A percentile compares a stretch with the other conserved stretches of the same genome.
phyloP scores from a whole-genome alignment of 768 basidiomycete species.

The Baorangia bicolor region DNA sequence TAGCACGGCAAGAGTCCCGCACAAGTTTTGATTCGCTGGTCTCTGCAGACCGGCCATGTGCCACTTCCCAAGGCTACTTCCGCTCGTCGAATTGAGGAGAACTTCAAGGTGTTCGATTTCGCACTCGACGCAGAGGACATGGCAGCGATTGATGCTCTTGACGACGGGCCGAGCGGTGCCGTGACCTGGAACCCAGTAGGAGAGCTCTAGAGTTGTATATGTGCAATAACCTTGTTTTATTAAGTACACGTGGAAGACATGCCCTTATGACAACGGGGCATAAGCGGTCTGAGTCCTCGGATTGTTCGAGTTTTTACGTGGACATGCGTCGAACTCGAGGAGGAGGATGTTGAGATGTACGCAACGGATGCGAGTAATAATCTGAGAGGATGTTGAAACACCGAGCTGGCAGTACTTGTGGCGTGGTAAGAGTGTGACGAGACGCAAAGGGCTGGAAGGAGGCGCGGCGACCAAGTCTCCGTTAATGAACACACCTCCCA shows the following conservation, averaged over 20 bases:
- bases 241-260: not conserved
- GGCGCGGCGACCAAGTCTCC: not conserved
- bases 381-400: slow-evolving; percentile 3
- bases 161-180: slow-evolving; percentile 67
- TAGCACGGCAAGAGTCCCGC: slow-evolving; percentile 34
- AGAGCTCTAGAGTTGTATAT: slow-evolving; percentile 4
- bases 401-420: slow-evolving; percentile 13
- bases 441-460: not conserved
- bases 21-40: slow-evolving; percentile 53
- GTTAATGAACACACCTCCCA: slow-evolving; percentile 22
- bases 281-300: not conserved
- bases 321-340: not conserved
- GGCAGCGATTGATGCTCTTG: slow-evolving; percentile 58
- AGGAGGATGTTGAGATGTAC: no score
- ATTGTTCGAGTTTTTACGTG: no score
- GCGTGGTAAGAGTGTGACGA: slow-evolving; percentile 25
- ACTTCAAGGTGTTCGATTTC: slow-evolving; percentile 73
- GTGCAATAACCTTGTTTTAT: not conserved
- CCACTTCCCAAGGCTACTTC: slow-evolving; percentile 80
- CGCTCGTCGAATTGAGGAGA: slow-evolving; percentile 64
- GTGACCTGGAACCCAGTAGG: slow-evolving; percentile 84
- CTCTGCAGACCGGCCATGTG: slow-evolving; percentile 51
- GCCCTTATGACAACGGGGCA: not conserved
- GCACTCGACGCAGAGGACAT: slow-evolving; percentile 64
- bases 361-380: no score